Evolutionary conservation across 345 rosid species (phyloP).

Genomic region (Aquilaria malaccensis): DNA sequence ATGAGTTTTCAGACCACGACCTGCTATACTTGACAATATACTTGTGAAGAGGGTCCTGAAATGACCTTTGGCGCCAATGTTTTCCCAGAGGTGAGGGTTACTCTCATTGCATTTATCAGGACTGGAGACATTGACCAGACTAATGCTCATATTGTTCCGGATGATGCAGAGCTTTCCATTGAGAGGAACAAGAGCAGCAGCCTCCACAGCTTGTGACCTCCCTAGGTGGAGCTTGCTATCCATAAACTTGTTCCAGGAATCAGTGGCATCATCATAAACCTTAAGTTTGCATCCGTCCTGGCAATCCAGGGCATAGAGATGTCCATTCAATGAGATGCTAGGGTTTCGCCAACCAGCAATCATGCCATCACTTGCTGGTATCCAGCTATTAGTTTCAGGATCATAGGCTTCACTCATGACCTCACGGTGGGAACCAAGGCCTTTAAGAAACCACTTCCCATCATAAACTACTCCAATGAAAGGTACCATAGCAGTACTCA

Average conservation of each 20-base stretch:
- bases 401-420: slow-evolving; percentile 90
- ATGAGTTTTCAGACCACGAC: slow-evolving; percentile 76
- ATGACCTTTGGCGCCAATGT: slow-evolving; percentile 74
- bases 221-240: slow-evolving; percentile 93
- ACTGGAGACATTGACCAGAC: slow-evolving; percentile 80
- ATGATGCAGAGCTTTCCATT: slow-evolving; percentile 83
- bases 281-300: slow-evolving; percentile 88
- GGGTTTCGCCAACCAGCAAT: slow-evolving; percentile 94
- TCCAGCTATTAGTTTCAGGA: slow-evolving; percentile 75
- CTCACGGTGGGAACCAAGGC: slow-evolving; percentile 77
- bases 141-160: slow-evolving; percentile 92
- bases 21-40: slow-evolving; percentile 89
- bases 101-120: slow-evolving; percentile 53
- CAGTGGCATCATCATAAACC: slow-evolving; percentile 60
- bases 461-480: slow-evolving; percentile 84
- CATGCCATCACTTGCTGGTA: slow-evolving; percentile 69
- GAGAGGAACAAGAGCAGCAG: slow-evolving; percentile 89
- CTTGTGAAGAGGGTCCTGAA: slow-evolving; percentile 71
- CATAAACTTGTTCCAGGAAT: slow-evolving; percentile 78
- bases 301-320: slow-evolving; percentile 83
- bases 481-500: slow-evolving; percentile 99
- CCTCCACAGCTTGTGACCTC: slow-evolving; percentile 73
- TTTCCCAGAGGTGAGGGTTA: slow-evolving; percentile 82
- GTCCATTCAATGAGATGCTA: slow-evolving; percentile 62
- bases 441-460: slow-evolving; percentile 90